Conservation (phyloP, 2,329 filamentous ascomycete species). For the Ascochyta koolunga region DNA sequence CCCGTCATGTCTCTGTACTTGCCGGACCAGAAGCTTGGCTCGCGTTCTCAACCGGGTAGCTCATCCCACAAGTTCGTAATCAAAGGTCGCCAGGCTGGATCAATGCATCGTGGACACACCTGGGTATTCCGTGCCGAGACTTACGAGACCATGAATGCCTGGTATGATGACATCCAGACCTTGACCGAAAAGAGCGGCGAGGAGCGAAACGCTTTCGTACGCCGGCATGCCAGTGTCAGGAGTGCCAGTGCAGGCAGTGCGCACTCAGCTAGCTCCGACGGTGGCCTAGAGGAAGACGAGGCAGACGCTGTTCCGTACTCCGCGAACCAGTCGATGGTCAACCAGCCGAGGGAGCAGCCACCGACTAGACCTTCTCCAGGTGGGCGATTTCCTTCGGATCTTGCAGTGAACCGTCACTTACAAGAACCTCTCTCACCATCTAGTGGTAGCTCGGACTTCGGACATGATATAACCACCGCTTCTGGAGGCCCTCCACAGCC, state of each 20-base stretch:
- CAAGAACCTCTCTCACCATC: slow-evolving; percentile 79
- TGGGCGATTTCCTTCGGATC: slow-evolving; percentile 95
- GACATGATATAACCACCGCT: slow-evolving; percentile 65
- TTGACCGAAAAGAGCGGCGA: slow-evolving; percentile 88
- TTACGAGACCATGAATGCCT: slow-evolving; percentile 95
- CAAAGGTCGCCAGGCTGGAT: slow-evolving; percentile 91
- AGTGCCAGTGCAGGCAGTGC: slow-evolving; percentile 71
- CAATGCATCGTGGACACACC: slow-evolving; percentile 81
- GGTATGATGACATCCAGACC: slow-evolving; percentile 91
- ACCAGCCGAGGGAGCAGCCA: slow-evolving; percentile 46
- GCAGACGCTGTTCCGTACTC: slow-evolving; percentile 70
- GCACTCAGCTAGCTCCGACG: slow-evolving; percentile 57
- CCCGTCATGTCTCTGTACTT: slow-evolving; percentile 97
- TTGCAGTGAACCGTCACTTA: slow-evolving; percentile 85
- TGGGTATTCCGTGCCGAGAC: slow-evolving; percentile 73
- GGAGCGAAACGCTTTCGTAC: slow-evolving; percentile 86
- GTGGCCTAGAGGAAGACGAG: slow-evolving; percentile 58
- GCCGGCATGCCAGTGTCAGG: slow-evolving; percentile 77
- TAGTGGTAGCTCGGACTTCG: slow-evolving; percentile 75
- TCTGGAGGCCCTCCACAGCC: slow-evolving; percentile 59
- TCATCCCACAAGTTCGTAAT: slow-evolving; percentile 97
- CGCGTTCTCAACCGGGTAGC: slow-evolving; percentile 80
- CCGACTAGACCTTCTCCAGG: slow-evolving; percentile 82
- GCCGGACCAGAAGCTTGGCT: slow-evolving; percentile 92
- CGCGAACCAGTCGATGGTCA: slow-evolving; percentile 58